Base-by-base conservation (phyloP, 345 rosid genomes). In the Cardiospermum halicacabum region DNA sequence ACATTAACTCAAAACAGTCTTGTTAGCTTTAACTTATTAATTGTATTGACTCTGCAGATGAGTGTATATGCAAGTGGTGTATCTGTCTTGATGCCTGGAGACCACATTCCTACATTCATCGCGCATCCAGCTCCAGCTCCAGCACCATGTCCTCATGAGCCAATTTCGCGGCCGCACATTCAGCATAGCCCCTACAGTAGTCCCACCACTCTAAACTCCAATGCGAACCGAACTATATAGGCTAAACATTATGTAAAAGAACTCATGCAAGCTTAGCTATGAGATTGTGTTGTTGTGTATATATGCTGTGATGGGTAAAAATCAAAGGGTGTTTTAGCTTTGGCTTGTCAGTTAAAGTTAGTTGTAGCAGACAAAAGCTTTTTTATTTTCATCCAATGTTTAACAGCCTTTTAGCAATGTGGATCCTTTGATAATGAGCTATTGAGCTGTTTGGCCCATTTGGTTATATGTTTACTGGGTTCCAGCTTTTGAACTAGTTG, bases 1-100 rank as follows among this genome's bases (percentile, higher is more conserved):
- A 39, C 10, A 39, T 39, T n/a, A n/a, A n/a, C n/a, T n/a, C n/a
- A n/a, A n/a, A n/a, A n/a, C n/a, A 32, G 37, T 5, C 37, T 0
- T 32, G 37, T 32, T 32, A 32, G 37, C 37, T 32, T 26, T 28
- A 16, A 26, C 28, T 19, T 7, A 31, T 53, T 53, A 19, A 7
- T 28, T 40, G 28, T 7, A 4, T 59, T 22, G 12, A 71, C 57
- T 65, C 2, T 67, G 74, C 89, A 94, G 97, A 85, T 89, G 96
- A 85, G 82, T 8, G 68, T 87, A 31, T 91, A 90, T 64, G 70
- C 86, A 8, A 85, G 71, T 36, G 97, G 95, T 13, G 92, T 94
- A 60, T 94, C 97, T 0, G 99, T 94, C 5, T 53, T 94, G 75
- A 94, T 94, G 99, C 99, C 99, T 1, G 99, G 99, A 74, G 91